Evolutionary conservation across 2,329 filamentous ascomycete species (phyloP).

Genomic region (Paracamarosporium sp.): DNA sequence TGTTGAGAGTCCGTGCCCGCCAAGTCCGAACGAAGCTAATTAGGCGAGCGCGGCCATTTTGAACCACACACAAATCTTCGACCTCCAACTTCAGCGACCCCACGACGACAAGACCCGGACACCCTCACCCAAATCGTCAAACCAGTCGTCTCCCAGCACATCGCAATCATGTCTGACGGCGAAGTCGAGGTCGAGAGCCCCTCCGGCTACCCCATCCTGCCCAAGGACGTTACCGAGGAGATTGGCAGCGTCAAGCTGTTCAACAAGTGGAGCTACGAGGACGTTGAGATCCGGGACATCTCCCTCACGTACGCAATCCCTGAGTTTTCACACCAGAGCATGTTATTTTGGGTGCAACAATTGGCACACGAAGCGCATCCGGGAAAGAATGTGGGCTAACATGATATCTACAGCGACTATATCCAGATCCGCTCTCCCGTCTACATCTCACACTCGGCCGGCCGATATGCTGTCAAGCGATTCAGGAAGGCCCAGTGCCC

Average conservation of each 20-base stretch:
- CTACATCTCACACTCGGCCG: slow-evolving; percentile 98
- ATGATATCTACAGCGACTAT: slow-evolving; percentile 78
- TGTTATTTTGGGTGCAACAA: slow-evolving; percentile 21
- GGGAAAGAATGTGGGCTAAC: slow-evolving; percentile 41
- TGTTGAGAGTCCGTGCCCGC: slow-evolving; percentile 11
- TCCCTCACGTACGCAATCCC: slow-evolving; percentile 87
- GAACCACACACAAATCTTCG: slow-evolving; percentile 17
- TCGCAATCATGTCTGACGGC: slow-evolving; percentile 83
- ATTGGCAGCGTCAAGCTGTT: slow-evolving; percentile 95
- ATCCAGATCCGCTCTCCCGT: slow-evolving; percentile 99
- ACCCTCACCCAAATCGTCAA: slow-evolving; percentile 30
- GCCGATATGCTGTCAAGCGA: slow-evolving; percentile 98
- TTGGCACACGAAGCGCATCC: slow-evolving; percentile 19
- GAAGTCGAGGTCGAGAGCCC: slow-evolving; percentile 90
- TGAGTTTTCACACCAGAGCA: slow-evolving; percentile 13
- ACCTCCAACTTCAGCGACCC: slow-evolving; percentile 32
- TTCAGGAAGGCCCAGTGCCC: slow-evolving; percentile 99
- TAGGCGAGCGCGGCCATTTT: slow-evolving; percentile 12
- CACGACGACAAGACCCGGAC: slow-evolving; percentile 34
- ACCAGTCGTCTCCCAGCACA: slow-evolving; percentile 25
- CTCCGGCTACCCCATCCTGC: slow-evolving; percentile 79
- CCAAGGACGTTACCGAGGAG: slow-evolving; percentile 90
- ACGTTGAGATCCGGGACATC: slow-evolving; percentile 99
- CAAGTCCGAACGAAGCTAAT: slow-evolving; percentile 19
- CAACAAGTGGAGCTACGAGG: slow-evolving; percentile 98